phyloP scores from a whole-genome alignment of 108 stramenopile species.

The Conticribra weissflogii region DNA sequence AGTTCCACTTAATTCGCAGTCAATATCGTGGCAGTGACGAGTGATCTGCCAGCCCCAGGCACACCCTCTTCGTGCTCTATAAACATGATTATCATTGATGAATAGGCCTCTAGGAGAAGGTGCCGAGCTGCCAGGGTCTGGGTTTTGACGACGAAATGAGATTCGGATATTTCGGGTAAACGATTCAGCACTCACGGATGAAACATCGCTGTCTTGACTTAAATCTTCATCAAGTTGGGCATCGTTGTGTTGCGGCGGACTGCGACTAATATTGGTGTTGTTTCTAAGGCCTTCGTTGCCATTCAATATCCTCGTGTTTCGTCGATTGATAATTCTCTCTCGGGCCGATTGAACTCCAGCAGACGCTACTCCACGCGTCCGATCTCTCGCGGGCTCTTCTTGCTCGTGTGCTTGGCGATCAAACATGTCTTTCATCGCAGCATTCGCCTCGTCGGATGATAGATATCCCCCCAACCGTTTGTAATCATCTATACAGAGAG shows the following conservation, averaged over 20 bases:
- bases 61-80: too few species aligned
- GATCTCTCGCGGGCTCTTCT: background rate
- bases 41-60: background rate
- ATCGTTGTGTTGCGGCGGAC: too few species aligned
- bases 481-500: conserved; percentile 21
- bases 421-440: too few species aligned
- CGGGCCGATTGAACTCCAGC: background rate
- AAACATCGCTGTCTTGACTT: too few species aligned
- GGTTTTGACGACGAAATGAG: too few species aligned
- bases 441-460: conserved; percentile 7
- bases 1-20: background rate
- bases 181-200: too few species aligned
- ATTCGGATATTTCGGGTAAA: too few species aligned
- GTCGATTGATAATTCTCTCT: background rate
- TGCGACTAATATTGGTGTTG: too few species aligned
- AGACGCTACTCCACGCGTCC: background rate
- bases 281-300: background rate
- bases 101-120: too few species aligned
- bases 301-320: background rate
- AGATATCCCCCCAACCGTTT: conserved; percentile 18
- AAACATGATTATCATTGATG: too few species aligned
- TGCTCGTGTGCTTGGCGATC: background rate
- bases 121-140: too few species aligned
- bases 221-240: too few species aligned
- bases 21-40: background rate